Evolutionary conservation across 768 basidiomycete species (phyloP), one percentile per base, ranked within the genome.

Genomic region (Suillus fuscotomentosus): DNA sequence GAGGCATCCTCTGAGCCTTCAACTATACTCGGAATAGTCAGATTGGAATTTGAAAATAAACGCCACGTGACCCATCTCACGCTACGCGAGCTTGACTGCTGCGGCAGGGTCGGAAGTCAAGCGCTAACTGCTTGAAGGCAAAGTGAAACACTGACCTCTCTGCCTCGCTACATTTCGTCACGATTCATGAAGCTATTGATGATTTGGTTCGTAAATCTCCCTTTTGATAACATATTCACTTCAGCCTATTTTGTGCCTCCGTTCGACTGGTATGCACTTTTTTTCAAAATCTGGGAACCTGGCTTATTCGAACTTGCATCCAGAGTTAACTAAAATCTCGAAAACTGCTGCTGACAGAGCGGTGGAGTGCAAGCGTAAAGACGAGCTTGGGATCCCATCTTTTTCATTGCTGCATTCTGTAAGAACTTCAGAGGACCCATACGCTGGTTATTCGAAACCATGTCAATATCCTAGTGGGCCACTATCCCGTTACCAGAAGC

Each of bases 101-200:
- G 27, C 27, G 27, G 27, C 27, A 27, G 27, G 27, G 27, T 27
- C 27, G 27, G 27, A 27, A 27, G 27, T 27, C 27, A 27, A 27
- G 27, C 27, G 27, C 27, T 27, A 27, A 27, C 27, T 27, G 27
- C 27, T 27, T 27, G 27, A 27, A 27, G 27, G 27, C 27, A 27
- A 27, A 27, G 27, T 27, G 27, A 3, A 60, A 69, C 68, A 47
- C 71, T 61, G 62, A 88, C 65, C 78, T 81, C n/a, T 77, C 76
- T 6, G 90, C 90, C 0, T 91, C 92, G 1, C 72, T 89, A 39
- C 78, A 74, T 27, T 74, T 83, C 17, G 80, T 91, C 4, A 87
- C 86, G 0, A 81, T 92, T 3, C 71, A 83, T 42, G 88, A 89
- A 68, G 89, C 91, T 5, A 87, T 90, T 60, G 77, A 80, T 15